Evolutionary conservation across 2,329 filamentous ascomycete species (phyloP).

Genomic region (Venturia effusa): DNA sequence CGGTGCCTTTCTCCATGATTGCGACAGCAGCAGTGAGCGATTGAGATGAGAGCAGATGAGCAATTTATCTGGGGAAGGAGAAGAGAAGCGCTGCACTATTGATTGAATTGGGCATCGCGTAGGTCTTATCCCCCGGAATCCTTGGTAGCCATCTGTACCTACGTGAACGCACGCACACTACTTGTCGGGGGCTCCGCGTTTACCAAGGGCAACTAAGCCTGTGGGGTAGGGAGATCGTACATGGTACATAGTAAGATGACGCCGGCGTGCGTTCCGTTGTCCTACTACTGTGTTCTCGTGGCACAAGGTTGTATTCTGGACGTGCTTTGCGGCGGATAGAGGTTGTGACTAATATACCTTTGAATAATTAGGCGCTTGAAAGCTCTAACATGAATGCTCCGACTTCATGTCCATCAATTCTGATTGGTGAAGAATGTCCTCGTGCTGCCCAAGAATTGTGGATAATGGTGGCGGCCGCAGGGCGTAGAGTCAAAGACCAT

Average conservation of each 20-base stretch:
- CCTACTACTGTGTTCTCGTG: too few relatives aligned
- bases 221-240: background rate
- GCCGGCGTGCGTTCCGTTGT: background rate
- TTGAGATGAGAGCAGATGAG: background rate
- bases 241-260: background rate
- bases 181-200: background rate
- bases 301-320: background rate
- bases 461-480: background rate
- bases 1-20: background rate
- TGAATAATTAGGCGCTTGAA: too few relatives aligned
- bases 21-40: background rate
- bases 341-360: too few relatives aligned
- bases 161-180: background rate
- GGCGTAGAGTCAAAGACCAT: too few relatives aligned
- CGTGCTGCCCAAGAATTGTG: background rate
- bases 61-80: background rate
- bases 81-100: background rate
- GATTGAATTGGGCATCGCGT: background rate
- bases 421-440: background rate
- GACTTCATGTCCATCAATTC: background rate
- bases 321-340: background rate
- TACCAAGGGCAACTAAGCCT: background rate
- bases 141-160: background rate
- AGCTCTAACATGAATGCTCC: background rate
- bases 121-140: background rate